Evolutionary conservation across 2,329 filamentous ascomycete species (phyloP).

Genomic region (Neofusicoccum laricinum): DNA sequence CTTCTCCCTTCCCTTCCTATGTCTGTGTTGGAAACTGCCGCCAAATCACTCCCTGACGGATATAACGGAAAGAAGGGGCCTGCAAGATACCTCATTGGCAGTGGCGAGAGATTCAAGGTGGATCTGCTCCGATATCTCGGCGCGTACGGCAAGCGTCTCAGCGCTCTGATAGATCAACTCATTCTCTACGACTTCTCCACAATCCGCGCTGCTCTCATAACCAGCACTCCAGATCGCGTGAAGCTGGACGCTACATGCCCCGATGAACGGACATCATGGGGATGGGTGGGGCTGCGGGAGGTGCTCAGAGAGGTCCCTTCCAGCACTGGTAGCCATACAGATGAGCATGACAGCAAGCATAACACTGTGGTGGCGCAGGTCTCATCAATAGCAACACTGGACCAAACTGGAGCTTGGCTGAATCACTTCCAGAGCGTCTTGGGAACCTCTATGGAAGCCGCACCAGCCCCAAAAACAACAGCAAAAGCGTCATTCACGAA

Average conservation of each 20-base stretch:
- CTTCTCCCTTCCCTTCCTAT: conserved; percentile 53
- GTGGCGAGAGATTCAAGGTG: conserved; percentile 68
- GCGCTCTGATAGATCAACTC: conserved; percentile 57
- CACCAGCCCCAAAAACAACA: not conserved
- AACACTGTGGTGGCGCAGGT: conserved; percentile 59
- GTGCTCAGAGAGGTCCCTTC: conserved; percentile 50
- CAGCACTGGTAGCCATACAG: conserved; percentile 51
- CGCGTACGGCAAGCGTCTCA: conserved; percentile 63
- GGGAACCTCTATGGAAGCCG: conserved; percentile 23
- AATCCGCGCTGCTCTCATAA: conserved; percentile 70
- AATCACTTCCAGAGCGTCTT: conserved; percentile 54
- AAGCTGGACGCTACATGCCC: conserved; percentile 43
- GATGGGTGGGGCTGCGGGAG: conserved; percentile 67
- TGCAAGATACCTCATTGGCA: conserved; percentile 47
- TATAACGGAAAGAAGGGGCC: no score
- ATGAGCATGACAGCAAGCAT: conserved; percentile 29
- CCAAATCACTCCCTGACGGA: no score
- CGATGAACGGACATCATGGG: conserved; percentile 61
- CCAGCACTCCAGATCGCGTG: conserved; percentile 72
- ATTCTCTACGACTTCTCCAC: conserved; percentile 64
- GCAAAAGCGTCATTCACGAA: not conserved
- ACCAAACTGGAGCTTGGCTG: conserved; percentile 69
- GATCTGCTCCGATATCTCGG: conserved; percentile 72
- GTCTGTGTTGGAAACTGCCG: not conserved
- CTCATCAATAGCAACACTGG: conserved; percentile 80